Evolutionary conservation across 345 rosid genomes (phyloP), one percentile per base, ranked within the genome.

Genomic region (Euphorbia tirucalli): DNA sequence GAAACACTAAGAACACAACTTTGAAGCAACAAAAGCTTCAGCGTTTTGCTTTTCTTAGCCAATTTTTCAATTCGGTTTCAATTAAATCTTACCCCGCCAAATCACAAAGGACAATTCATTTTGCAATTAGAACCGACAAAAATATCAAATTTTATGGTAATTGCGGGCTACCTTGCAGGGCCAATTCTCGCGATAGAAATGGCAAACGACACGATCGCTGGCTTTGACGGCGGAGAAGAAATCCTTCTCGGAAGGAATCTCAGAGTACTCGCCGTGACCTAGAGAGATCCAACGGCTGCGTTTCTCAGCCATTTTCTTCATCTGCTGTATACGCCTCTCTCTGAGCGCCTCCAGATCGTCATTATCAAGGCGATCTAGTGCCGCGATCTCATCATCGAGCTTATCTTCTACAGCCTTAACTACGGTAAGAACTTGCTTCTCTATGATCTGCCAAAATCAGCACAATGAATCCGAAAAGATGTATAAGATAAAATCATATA

Each of bases 301-400:
- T 83, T 88, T 92, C 93, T 92, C 97, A 3, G 94, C 96, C 96
- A 92, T 87, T 77, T 85, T 87, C 90, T 92, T 95, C 98, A 92
- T 92, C 85, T 95, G 97, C 73, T 77, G 86, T 41, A 96, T 66
- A 76, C 97, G 82, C 81, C 90, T 83, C 81, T 96, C 97, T 63
- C 98, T 84, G 71, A 93, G 10, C 28, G 68, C 90, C 75, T 91
- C 99, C 71, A 96, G 75, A 83, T 91, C 97, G 85, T 96, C 98
- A 3, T 35, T 55, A 70, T 96, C 98, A n/a, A 87, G 90, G 71
- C 90, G 87, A 43, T 91, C 99, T 1, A 96, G 73, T 0, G 97
- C 88, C 4, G 86, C 70, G 81, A 96, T 93, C 87, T 95, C 94
- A 2, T 95, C 98, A 46, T 96, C 99, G 15, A 93, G 73, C 84